Base-by-base conservation (phyloP, 2,329 filamentous ascomycete species). In the Microdochium nivale region DNA sequence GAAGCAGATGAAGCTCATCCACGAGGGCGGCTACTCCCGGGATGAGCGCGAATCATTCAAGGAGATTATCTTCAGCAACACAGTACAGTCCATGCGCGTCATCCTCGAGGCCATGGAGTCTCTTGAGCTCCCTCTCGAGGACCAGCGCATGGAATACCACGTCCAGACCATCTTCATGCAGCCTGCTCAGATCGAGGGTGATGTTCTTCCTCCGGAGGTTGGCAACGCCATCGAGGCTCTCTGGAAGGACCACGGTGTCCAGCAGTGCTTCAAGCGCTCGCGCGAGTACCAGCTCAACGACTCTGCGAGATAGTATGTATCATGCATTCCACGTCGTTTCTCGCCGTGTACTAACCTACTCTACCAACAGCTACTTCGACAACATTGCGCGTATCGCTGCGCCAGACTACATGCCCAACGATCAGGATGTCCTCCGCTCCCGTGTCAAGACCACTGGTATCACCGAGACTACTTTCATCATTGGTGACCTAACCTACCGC, bases 121-220 rank as follows among this genome's bases (percentile, higher is more conserved):
- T 19, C 74, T 85, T 35, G 81, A 84, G 70, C 78, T 96, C 23
- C 91, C 91, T 24, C 82, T 96, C 51, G 89, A 94, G 68, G 90
- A 96, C 67, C 87, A 88, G 68, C 85, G 89, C 64, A 90, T 92
- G 78, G 91, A 96, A 73, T 96, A 96, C 74, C 91, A 96, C 69
- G 91, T 96, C 52, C 90, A 96, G 77, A 96, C 91, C 65, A 95
- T 96, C 70, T 96, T 96, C 79, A 96, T 96, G 89, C 91, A 96
- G 70, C 91, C 91, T 49, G 88, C 90, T 57, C 91, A 96, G 76
- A 96, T 96, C 58, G 91, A 96, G 73, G 91, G 91, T 57, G 91
- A 96, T 65, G 89, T 90, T 60, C 79, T 96, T 35, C 90, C 91
- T n/a, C 88, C 90, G 13, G 91, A 96, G 75, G 91, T 96, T 60